Evolutionary conservation across 352 stramenopile species (phyloP).

Genomic region (Thalassiosira pacifica): DNA sequence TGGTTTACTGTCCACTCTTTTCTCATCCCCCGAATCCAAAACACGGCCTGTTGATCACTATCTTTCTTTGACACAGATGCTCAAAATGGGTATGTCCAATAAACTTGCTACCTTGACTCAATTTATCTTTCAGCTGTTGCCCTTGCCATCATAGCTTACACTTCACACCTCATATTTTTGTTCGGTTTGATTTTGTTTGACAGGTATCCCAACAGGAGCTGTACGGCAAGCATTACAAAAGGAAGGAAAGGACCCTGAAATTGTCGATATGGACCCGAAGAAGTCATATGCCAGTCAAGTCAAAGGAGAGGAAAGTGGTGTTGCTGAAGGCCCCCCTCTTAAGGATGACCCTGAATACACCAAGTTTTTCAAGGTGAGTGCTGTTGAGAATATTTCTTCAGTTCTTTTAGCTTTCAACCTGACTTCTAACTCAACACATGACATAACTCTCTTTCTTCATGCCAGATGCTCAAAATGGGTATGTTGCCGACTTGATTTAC

Average conservation of each 20-base stretch:
- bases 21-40: too few relatives aligned
- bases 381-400: constrained; percentile 65
- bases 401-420: too few relatives aligned
- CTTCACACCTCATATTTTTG: constrained; percentile 59
- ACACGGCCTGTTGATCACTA: constrained; percentile 88
- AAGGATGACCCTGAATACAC: constrained; percentile 81
- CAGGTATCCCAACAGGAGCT: constrained; percentile 89
- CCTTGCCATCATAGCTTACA: constrained; percentile 90
- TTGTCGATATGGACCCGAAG: constrained; percentile 79
- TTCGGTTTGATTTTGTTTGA: constrained; percentile 63
- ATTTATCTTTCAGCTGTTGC: constrained; percentile 84
- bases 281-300: constrained; percentile 58
- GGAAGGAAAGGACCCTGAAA: constrained; percentile 81
- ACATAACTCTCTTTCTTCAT: too few relatives aligned
- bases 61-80: constrained; percentile 83
- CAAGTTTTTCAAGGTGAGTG: constrained; percentile 92
- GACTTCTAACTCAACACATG: too few relatives aligned
- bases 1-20: too few relatives aligned
- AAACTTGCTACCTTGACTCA: background rate
- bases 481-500: constrained; percentile 88
- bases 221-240: constrained; percentile 91
- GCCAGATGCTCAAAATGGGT: constrained; percentile 92
- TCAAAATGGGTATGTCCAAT: constrained; percentile 90
- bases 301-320: background rate
- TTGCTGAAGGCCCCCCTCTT: constrained; percentile 39